Base-by-base conservation (phyloP, 225 moss, liverwort and hornwort genomes). In the Polytrichum commune region DNA sequence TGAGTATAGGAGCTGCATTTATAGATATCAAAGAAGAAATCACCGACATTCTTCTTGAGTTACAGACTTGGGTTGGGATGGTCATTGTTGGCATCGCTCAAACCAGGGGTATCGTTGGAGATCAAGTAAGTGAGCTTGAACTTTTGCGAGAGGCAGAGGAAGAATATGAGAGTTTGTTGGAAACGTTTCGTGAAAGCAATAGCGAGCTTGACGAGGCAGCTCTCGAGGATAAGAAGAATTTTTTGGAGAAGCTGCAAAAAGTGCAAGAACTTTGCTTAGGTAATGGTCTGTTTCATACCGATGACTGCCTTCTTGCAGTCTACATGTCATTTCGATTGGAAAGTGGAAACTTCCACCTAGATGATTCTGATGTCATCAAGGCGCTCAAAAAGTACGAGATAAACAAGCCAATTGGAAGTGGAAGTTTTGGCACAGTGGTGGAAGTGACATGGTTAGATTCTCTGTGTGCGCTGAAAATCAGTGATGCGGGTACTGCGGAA, bases 1-100 rank as follows among this genome's bases (percentile, higher is more conserved):
- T 73, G 30, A 54, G 69, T 25, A 13, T 56, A 23, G 69, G 73
- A 5, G 29, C 73, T 22, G 64, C 30, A 54, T 38, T 73, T 8
- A 28, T 64, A 0, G 20, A 73, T 16, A 27, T 73, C 46, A 69
- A 46, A 46, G 78, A 78, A 53, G 78, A 78, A 55, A 69, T 78
- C 23, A 53, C 53, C 18, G 78, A 78, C 46, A 78, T 78, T 53
- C 69, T 78, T 58, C 69, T 73, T 64, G 73, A 78, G 25, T 35
- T 78, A 24, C 64, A 67, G 55, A 72, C 68, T 72, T 73, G 73
- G 68, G 57, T 46, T 24, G 64, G 69, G 5, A 78, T 78, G 68
- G 29, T 69, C 35, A 33, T 73, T 54, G 73, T 78, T 19, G 69
- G 72, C 4, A 64, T 78, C 13, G 68, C 73, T 1, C 46, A 62